phyloP scores from a whole-genome alignment of 306 rosid species.

The Cyclanthera cordifolia region DNA sequence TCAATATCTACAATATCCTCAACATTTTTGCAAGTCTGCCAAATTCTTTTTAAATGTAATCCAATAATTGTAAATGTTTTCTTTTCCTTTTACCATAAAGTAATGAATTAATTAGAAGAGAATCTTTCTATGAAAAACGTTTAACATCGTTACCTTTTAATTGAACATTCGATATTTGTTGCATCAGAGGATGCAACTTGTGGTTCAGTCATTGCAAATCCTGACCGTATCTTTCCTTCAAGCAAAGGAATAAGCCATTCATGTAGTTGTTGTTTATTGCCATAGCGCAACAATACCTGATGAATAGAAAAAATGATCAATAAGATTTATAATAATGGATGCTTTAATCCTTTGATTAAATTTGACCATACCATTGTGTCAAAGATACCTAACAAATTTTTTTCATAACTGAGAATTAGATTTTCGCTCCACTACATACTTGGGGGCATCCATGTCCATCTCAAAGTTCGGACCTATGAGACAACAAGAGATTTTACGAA shows the following conservation, averaged over 20 bases:
- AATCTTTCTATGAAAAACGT: not conserved
- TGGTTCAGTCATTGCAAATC: conserved; percentile 96
- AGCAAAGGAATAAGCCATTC: conserved; percentile 94
- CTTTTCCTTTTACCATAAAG: not conserved
- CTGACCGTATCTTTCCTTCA: conserved; percentile 83
- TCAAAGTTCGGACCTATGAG: too few relatives aligned
- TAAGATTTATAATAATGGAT: not conserved
- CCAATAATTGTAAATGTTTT: not conserved
- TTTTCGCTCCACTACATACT: too few relatives aligned
- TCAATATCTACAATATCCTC: not conserved
- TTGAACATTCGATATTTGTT: conserved; percentile 80
- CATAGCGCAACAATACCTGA: conserved; percentile 83
- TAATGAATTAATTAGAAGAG: not conserved
- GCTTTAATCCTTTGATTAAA: not conserved
- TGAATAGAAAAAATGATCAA: not conserved
- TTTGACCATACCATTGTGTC: not conserved
- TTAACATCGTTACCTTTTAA: conserved; percentile 40
- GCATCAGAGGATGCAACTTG: conserved; percentile 90
- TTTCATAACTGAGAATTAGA: too few relatives aligned
- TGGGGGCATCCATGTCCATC: too few relatives aligned
- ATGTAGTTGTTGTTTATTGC: conserved; percentile 58
- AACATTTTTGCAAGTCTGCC: not conserved
- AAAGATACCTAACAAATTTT: too few relatives aligned
- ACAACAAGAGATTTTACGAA: too few relatives aligned
- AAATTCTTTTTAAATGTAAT: not conserved